phyloP scores from a whole-genome alignment of 1,284 basidiomycete genomes.

The Microbotryomycetes sp. region DNA sequence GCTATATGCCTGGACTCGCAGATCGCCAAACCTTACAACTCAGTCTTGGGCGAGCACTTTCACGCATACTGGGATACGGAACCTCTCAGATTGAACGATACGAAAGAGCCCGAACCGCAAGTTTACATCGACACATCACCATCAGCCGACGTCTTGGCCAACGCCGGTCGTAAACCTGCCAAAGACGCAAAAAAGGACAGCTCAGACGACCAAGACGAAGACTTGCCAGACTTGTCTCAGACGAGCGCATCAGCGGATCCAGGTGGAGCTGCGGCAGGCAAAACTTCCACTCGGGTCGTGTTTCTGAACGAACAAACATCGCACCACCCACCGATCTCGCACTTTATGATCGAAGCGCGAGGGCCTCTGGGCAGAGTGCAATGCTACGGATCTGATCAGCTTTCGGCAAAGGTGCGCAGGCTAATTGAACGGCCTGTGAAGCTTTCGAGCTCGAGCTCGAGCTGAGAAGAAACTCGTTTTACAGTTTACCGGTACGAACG shows the following conservation, averaged over 20 bases:
- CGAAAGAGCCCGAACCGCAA: slow-evolving; percentile 16
- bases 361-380: slow-evolving; percentile 8
- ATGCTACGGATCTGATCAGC: slow-evolving; percentile 63
- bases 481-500: slow-evolving; percentile 41
- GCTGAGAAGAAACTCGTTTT: background rate
- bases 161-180: slow-evolving; percentile 12
- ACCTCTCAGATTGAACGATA: slow-evolving; percentile 39
- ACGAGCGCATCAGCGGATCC: slow-evolving; percentile 1
- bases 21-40: slow-evolving; percentile 49
- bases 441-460: background rate
- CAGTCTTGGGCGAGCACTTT: slow-evolving; percentile 79
- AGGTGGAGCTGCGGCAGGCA: background rate
- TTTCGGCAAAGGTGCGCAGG: slow-evolving; percentile 66
- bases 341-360: slow-evolving; percentile 58
- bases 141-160: slow-evolving; percentile 17
- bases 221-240: slow-evolving; percentile 4
- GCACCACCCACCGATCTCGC: slow-evolving; percentile 92
- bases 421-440: background rate
- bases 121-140: slow-evolving; percentile 22
- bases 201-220: background rate
- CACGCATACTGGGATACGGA: slow-evolving; percentile 59
- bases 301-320: slow-evolving; percentile 47
- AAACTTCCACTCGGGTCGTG: slow-evolving; percentile 28
- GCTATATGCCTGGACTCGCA: slow-evolving; percentile 6
- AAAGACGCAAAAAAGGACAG: background rate